Conservation (phyloP, 2,329 filamentous ascomycete genomes). For the Penicillium frequentans region DNA sequence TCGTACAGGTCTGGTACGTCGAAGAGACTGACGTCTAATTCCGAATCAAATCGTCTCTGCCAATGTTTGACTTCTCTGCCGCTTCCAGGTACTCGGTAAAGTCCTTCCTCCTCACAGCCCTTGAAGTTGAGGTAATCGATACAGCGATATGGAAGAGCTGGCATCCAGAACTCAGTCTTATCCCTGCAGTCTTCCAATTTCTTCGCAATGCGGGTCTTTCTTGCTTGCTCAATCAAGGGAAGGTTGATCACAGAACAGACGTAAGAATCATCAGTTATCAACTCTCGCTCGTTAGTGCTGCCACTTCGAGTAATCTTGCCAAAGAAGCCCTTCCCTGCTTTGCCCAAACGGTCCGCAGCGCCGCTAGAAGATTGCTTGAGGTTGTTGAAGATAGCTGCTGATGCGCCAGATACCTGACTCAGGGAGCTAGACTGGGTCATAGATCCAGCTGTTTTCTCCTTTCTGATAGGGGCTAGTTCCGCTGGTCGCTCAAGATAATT, state of each 20-base stretch:
- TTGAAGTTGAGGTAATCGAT: constrained; percentile 97
- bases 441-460: constrained; percentile 34
- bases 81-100: constrained; percentile 90
- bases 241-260: constrained; percentile 81
- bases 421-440: constrained; percentile 47
- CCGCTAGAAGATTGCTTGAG: constrained; percentile 71
- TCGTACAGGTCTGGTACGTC: constrained; percentile 86
- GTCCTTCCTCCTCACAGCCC: constrained; percentile 86
- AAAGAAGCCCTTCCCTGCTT: constrained; percentile 79
- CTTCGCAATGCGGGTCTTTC: constrained; percentile 88
- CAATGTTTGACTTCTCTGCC: constrained; percentile 89
- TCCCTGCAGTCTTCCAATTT: constrained; percentile 82
- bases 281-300: constrained; percentile 67
- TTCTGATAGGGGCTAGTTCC: constrained; percentile 33
- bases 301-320: constrained; percentile 71
- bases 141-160: constrained; percentile 88
- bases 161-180: constrained; percentile 99
- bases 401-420: constrained; percentile 54
- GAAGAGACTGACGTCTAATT: constrained; percentile 87
- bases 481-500: constrained; percentile 65
- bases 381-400: constrained; percentile 68
- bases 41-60: constrained; percentile 87
- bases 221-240: constrained; percentile 82
- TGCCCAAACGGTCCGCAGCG: constrained; percentile 68
- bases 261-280: constrained; percentile 79